Conservation (phyloP, 2,329 filamentous ascomycete species). For the Cladosporium sp. region DNA sequence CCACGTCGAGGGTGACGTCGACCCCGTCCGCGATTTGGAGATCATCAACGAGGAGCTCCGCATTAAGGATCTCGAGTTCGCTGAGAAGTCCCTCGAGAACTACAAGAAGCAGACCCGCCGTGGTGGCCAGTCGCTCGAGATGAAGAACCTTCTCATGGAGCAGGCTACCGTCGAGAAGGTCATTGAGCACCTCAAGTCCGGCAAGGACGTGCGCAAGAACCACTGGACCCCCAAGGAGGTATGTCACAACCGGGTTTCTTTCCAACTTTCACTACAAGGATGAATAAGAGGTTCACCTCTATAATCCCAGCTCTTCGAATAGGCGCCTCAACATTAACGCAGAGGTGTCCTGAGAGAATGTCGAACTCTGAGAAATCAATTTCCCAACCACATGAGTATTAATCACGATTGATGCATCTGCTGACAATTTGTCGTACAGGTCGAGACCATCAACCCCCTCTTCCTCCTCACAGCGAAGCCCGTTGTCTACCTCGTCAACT, state of each 20-base stretch:
- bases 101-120: conserved; percentile 91
- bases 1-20: conserved; percentile 97
- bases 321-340: conserved; percentile 47
- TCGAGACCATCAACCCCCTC: conserved; percentile 95
- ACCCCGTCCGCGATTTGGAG: conserved; percentile 86
- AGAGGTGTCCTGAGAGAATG: conserved; percentile 85
- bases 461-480: conserved; percentile 95
- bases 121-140: conserved; percentile 91
- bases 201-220: conserved; percentile 90
- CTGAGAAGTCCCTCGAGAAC: conserved; percentile 88
- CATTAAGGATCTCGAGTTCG: conserved; percentile 98
- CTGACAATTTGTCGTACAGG: conserved; percentile 49
- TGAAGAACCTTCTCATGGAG: conserved; percentile 96
- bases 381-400: not conserved
- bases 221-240: conserved; percentile 94
- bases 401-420: conserved; percentile 13
- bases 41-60: conserved; percentile 97
- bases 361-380: conserved; percentile 40
- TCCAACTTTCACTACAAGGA: conserved; percentile 58
- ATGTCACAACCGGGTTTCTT: conserved; percentile 42
- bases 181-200: conserved; percentile 73
- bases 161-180: conserved; percentile 91
- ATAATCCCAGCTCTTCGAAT: conserved; percentile 99
- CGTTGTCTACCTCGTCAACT: conserved; percentile 93
- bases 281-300: conserved; percentile 98